phyloP scores from a whole-genome alignment of 2,329 filamentous ascomycete species.

The Pseudogymnoascus sp. region DNA sequence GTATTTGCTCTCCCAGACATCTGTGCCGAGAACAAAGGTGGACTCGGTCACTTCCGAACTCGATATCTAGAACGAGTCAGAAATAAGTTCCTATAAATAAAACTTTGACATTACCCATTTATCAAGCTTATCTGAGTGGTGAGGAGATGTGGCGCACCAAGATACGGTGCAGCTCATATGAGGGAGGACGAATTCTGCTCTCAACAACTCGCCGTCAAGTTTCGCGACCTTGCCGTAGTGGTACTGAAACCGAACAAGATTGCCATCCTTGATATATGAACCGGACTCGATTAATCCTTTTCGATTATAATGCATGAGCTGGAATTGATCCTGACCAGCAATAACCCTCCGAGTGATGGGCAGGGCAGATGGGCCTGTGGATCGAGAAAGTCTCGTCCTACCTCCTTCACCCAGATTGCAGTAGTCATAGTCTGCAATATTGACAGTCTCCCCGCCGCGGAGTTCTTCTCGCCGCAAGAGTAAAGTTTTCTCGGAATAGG shows the following conservation, averaged over 20 bases:
- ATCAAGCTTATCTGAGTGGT: conserved; percentile 44
- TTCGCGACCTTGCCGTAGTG: conserved; percentile 48
- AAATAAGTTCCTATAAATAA: too few relatives aligned
- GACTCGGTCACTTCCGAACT: conserved; percentile 48
- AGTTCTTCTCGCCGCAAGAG: conserved; percentile 29
- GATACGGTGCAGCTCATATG: conserved; percentile 47
- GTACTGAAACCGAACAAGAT: conserved; percentile 47
- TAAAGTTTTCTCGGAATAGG: conserved; percentile 40
- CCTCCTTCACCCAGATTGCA: conserved; percentile 15
- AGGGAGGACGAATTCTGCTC: conserved; percentile 46
- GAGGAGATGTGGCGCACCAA: conserved; percentile 46
- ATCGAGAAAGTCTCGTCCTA: conserved; percentile 34
- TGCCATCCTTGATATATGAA: conserved; percentile 46
- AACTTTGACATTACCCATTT: conserved; percentile 32
- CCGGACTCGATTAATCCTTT: conserved; percentile 47
- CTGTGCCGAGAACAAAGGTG: conserved; percentile 45
- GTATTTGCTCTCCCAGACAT: conserved; percentile 46
- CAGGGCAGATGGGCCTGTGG: too few relatives aligned
- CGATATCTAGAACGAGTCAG: conserved; percentile 33
- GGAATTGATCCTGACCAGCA: conserved; percentile 36
- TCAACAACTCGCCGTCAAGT: conserved; percentile 46
- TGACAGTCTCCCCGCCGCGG: conserved; percentile 33
- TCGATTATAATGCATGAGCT: conserved; percentile 43
- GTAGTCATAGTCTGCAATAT: conserved; percentile 44
- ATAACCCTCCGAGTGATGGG: conserved; percentile 35